phyloP scores from a whole-genome alignment of 2,329 filamentous ascomycete genomes.

The Tolypocladium ophioglossoides region DNA sequence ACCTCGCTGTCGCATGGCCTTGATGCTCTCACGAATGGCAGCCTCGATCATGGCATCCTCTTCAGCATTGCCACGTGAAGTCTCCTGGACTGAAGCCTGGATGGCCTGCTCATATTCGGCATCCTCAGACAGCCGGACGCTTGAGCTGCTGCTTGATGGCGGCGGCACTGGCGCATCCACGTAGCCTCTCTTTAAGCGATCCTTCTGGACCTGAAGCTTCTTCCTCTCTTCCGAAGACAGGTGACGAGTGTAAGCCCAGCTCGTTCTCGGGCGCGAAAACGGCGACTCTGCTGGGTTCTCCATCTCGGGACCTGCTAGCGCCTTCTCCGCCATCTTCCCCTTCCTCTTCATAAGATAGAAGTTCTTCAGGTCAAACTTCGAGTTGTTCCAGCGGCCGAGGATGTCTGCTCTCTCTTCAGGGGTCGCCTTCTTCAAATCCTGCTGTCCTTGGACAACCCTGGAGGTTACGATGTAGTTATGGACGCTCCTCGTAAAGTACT shows the following conservation, averaged over 20 bases:
- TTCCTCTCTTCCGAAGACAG: constrained; percentile 40
- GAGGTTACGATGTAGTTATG: constrained; percentile 73
- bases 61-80: constrained; percentile 55
- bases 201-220: constrained; percentile 36
- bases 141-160: constrained; percentile 6
- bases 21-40: constrained; percentile 63
- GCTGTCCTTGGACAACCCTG: constrained; percentile 63
- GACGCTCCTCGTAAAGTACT: constrained; percentile 57
- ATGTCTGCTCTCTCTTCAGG: constrained; percentile 53
- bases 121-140: constrained; percentile 26
- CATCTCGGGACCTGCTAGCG: constrained; percentile 8
- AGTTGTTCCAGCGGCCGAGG: constrained; percentile 51
- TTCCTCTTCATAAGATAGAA: constrained; percentile 44
- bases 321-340: constrained; percentile 27
- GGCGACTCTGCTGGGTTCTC: constrained; percentile 9
- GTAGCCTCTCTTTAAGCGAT: constrained; percentile 24
- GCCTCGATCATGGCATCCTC: constrained; percentile 64
- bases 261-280: constrained; percentile 24
- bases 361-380: constrained; percentile 48
- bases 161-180: constrained; percentile 8
- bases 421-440: constrained; percentile 46
- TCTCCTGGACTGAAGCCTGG: constrained; percentile 54
- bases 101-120: constrained; percentile 65
- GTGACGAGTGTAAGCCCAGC: constrained; percentile 38
- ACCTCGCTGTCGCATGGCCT: constrained; percentile 32